These are phyloP conservation scores for Thermothelomyces thermophilus DNA, from an alignment of 2,329 filamentous ascomycete genomes.

Conservation along the genomic window DNA sequence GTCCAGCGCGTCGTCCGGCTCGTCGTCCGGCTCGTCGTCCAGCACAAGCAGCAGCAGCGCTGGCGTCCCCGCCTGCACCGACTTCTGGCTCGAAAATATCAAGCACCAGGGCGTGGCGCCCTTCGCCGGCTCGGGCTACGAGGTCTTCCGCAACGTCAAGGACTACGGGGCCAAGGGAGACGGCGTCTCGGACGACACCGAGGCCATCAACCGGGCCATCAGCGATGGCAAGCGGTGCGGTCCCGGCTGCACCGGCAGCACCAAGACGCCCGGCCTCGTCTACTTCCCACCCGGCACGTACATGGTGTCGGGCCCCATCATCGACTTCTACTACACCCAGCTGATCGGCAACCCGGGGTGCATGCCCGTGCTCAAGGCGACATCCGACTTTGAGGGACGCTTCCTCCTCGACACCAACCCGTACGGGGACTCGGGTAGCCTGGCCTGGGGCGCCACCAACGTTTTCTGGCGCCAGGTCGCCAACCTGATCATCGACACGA, in stretches of 20 bases:
- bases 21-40: neutral
- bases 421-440: slow-evolving; percentile 32
- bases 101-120: slow-evolving; percentile 25
- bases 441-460: slow-evolving; percentile 48
- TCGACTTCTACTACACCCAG: slow-evolving; percentile 73
- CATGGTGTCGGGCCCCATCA: slow-evolving; percentile 58
- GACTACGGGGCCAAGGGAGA: slow-evolving; percentile 26
- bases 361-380: slow-evolving; percentile 48
- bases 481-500: slow-evolving; percentile 52
- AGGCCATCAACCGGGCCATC: slow-evolving; percentile 27
- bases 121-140: slow-evolving; percentile 19
- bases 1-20: neutral
- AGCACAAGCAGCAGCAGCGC: slow-evolving; percentile 8
- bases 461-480: slow-evolving; percentile 53
- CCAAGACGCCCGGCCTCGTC: slow-evolving; percentile 25
- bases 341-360: slow-evolving; percentile 62
- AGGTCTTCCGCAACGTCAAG: slow-evolving; percentile 27
- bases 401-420: slow-evolving; percentile 42
- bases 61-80: slow-evolving; percentile 18
- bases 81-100: slow-evolving; percentile 27
- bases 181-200: slow-evolving; percentile 24
- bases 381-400: slow-evolving; percentile 38
- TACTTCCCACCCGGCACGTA: slow-evolving; percentile 52
- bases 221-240: slow-evolving; percentile 22
- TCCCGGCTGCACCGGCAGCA: slow-evolving; percentile 24